A percentile compares a stretch with the other conserved stretches of the same genome.
These are phyloP conservation scores for Cylindrotheca closterium DNA, from an alignment of 108 stramenopile species.

Conservation along the genomic window DNA sequence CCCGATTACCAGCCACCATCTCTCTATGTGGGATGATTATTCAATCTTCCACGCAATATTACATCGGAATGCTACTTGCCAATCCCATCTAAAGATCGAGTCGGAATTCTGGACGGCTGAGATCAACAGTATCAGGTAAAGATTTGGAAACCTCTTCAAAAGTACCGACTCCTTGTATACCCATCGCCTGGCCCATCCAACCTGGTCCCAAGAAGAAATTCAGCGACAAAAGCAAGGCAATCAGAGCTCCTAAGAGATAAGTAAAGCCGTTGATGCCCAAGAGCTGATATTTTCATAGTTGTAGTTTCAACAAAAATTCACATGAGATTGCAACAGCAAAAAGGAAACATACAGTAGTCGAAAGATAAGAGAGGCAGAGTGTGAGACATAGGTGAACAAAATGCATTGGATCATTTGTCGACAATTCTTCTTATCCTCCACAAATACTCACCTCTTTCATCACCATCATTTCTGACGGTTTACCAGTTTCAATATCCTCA, in stretches of 20 bases:
- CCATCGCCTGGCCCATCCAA: conserved; percentile 72
- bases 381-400: conserved; percentile 1
- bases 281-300: too few relatives aligned
- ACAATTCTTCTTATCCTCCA: not conserved
- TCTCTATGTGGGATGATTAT: too few relatives aligned
- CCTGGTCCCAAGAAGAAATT: conserved; percentile 70
- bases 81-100: too few relatives aligned
- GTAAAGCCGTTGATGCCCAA: conserved; percentile 82
- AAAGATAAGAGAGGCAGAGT: too few relatives aligned
- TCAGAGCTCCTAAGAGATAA: conserved; percentile 60
- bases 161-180: conserved; percentile 62
- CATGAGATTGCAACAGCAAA: too few relatives aligned
- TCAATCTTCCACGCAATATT: not conserved
- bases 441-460: conserved; percentile 60
- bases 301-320: too few relatives aligned
- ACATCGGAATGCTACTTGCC: not conserved
- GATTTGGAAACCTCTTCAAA: conserved; percentile 63
- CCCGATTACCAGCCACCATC: too few relatives aligned
- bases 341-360: too few relatives aligned
- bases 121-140: conserved; percentile 63
- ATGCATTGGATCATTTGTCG: not conserved
- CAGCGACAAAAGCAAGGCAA: conserved; percentile 62
- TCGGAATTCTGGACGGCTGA: conserved; percentile 50
- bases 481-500: conserved; percentile 55
- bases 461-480: conserved; percentile 51